Evolutionary conservation across 805 yeast species (phyloP).

Genomic region (Metschnikowia arizonensis): DNA sequence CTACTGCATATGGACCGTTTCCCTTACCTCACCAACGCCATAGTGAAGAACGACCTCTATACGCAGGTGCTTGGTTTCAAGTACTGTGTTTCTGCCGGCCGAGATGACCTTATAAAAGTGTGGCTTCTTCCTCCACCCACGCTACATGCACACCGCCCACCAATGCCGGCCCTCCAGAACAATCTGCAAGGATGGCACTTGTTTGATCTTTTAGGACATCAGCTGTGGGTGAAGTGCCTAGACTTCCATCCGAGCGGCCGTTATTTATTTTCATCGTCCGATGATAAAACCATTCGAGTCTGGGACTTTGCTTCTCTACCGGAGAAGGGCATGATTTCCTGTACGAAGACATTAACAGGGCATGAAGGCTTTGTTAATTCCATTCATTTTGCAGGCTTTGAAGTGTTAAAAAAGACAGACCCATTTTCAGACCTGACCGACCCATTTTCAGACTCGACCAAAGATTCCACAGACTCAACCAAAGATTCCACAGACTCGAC

Average conservation of each 20-base stretch:
- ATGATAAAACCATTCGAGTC: conserved; percentile 68
- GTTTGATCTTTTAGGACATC: conserved; percentile 64
- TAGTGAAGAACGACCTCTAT: conserved; percentile 28
- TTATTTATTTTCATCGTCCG: conserved; percentile 66
- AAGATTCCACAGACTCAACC: too few relatives aligned
- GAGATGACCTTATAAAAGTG: conserved; percentile 69
- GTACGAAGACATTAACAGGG: conserved; percentile 47
- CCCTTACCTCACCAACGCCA: conserved; percentile 31
- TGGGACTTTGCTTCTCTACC: conserved; percentile 61
- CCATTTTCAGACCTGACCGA: too few relatives aligned
- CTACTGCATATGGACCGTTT: conserved; percentile 28
- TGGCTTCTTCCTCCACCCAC: conserved; percentile 77
- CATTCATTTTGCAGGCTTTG: conserved; percentile 50
- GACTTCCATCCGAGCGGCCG: conserved; percentile 73
- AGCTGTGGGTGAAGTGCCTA: conserved; percentile 78
- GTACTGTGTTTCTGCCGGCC: conserved; percentile 72
- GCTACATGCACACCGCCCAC: conserved; percentile 49
- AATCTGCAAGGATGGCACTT: conserved; percentile 60
- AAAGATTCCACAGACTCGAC: too few relatives aligned
- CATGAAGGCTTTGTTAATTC: conserved; percentile 78
- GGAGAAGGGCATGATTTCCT: conserved; percentile 41
- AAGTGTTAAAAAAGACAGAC: too few relatives aligned
- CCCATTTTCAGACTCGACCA: too few relatives aligned
- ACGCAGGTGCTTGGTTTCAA: conserved; percentile 49
- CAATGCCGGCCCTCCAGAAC: conserved; percentile 47